Base-by-base conservation (phyloP, 768 basidiomycete genomes). In the Boletales sp. region DNA sequence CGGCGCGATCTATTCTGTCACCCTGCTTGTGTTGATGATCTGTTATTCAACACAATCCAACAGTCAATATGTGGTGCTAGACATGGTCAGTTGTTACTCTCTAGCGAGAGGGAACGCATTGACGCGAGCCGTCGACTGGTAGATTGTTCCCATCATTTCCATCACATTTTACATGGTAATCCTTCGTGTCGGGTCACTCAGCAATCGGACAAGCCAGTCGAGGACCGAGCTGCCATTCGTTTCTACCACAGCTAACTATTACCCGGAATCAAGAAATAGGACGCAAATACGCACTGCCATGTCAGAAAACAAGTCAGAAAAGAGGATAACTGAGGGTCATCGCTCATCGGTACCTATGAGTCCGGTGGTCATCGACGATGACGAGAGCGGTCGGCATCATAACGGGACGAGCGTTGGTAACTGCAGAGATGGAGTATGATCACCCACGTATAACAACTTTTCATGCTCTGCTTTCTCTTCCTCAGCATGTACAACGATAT, bases 151-250 rank as follows among this genome's bases (percentile, higher is more conserved):
- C 4, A 55, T 55, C 37, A 57, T 57, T 15, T 49, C 53, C 19
- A 57, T 57, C 47, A 37, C 47, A 17, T 57, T 51, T 40, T 57
- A 57, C 43, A 46, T 46, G 44, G 44, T 55, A 5, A 55, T 55
- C 8, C 45, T 57, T 30, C 49, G 44, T 2, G 45, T 55, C 15
- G 41, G 49, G 12, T 12, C 6, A 30, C 13, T 51, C 11, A 11
- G 36, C 12, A 30, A 38, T 25, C 46, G 36, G 18, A 7, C 25
- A 11, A 50, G 11, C 6, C 41, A 39, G 12, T 8, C 19, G 34
- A 33, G 32, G 43, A 19, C 4, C 14, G 13, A 17, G 11, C 2
- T n/a, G 8, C 32, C 31, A 34, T 32, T 17, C 7, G 8, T 13
- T 15, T 14, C 19, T 21, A 14, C 34, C 25, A 28, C 25, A 7